These are phyloP conservation scores for Vanderwaltozyma yarrowii DNA, from an alignment of 805 yeast genomes.

Conservation along the genomic window DNA sequence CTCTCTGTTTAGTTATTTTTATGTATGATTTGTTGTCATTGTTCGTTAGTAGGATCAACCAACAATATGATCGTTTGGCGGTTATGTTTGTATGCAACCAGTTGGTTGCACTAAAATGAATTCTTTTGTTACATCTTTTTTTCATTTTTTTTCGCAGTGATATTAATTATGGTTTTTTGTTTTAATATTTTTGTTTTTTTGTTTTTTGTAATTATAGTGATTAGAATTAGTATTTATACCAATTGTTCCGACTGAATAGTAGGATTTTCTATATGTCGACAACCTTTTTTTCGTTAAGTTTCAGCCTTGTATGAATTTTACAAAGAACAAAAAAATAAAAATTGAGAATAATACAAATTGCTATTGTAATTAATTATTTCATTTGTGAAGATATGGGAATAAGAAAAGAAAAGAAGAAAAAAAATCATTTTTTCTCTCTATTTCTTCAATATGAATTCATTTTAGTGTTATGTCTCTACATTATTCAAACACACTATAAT, in stretches of 20 bases:
- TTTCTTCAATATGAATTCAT: background rate
- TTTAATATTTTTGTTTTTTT: background rate
- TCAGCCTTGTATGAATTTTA: constrained; percentile 37
- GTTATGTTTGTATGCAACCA: constrained; percentile 1
- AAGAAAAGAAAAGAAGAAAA: background rate
- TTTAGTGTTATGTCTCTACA: too few relatives aligned
- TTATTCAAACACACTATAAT: too few relatives aligned
- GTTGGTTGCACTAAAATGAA: constrained; percentile 2
- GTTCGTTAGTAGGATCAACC: too few relatives aligned
- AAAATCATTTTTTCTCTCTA: background rate
- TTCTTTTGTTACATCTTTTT: background rate
- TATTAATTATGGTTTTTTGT: too few relatives aligned
- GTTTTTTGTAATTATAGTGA: background rate
- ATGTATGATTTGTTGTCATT: too few relatives aligned
- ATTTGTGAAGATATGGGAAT: background rate
- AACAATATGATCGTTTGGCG: too few relatives aligned
- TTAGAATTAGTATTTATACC: constrained; percentile 16
- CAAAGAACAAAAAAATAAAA: too few relatives aligned
- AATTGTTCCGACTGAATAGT: constrained; percentile 36
- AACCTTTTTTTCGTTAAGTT: constrained; percentile 37
- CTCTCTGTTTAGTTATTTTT: too few relatives aligned
- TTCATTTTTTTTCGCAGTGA: background rate
- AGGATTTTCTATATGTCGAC: constrained; percentile 32
- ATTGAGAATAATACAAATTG: too few relatives aligned
- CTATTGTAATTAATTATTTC: too few relatives aligned